Percentiles rank a stretch among this genome's conserved stretches.
phyloP scores from a whole-genome alignment of 2,329 filamentous ascomycete genomes.

The Cercospora zeina region DNA sequence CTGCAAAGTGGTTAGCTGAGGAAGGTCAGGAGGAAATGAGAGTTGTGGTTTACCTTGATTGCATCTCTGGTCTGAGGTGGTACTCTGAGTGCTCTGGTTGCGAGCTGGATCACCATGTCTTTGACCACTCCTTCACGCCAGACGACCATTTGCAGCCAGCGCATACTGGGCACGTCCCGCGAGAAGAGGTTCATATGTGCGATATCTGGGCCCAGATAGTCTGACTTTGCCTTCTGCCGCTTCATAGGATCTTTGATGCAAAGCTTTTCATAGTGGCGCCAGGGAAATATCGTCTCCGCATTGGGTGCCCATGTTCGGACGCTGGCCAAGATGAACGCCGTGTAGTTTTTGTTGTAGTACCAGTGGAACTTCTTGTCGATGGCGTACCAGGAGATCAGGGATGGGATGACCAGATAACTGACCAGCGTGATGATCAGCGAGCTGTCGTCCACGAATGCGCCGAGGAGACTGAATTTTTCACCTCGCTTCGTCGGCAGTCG shows the following conservation, averaged over 20 bases:
- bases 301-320: slow-evolving; percentile 57
- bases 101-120: slow-evolving; percentile 65
- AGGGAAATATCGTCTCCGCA: slow-evolving; percentile 60
- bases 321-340: slow-evolving; percentile 59
- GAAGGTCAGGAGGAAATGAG: slow-evolving; percentile 15
- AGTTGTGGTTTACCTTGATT: slow-evolving; percentile 17
- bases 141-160: slow-evolving; percentile 68
- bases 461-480: slow-evolving; percentile 39
- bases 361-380: slow-evolving; percentile 64
- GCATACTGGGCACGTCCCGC: slow-evolving; percentile 61
- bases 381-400: slow-evolving; percentile 65
- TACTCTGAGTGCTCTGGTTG: slow-evolving; percentile 56
- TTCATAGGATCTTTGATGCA: slow-evolving; percentile 60
- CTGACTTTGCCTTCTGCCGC: slow-evolving; percentile 31
- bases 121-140: slow-evolving; percentile 58
- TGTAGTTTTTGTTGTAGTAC: slow-evolving; percentile 60
- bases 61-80: slow-evolving; percentile 33
- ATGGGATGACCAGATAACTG: slow-evolving; percentile 55
- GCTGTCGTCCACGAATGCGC: slow-evolving; percentile 40
- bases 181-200: slow-evolving; percentile 34
- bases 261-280: slow-evolving; percentile 58
- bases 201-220: slow-evolving; percentile 21
- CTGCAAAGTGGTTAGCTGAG: slow-evolving; percentile 37
- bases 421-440: slow-evolving; percentile 59
- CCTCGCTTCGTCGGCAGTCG: slow-evolving; percentile 12